These are phyloP conservation scores for Cystobasidium onofrii DNA, from an alignment of 768 basidiomycete genomes.

Conservation along the genomic window DNA sequence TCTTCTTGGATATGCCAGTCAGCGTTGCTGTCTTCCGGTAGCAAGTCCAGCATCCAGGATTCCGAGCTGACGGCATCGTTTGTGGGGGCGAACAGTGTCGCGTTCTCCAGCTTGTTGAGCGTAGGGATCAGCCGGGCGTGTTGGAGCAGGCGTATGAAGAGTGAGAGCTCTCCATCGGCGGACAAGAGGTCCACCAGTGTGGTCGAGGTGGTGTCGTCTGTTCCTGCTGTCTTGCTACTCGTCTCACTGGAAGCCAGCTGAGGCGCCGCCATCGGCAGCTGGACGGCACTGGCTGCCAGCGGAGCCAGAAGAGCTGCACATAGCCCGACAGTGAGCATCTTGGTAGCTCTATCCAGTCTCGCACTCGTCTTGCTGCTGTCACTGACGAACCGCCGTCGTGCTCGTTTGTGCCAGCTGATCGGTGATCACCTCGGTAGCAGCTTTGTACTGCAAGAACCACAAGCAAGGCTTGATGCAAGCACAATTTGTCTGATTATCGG, in stretches of 20 bases:
- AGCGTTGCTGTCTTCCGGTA: not conserved
- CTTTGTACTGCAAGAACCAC: too few relatives aligned
- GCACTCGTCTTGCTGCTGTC: not conserved
- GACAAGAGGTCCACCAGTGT: constrained; percentile 74
- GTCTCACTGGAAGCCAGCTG: not conserved
- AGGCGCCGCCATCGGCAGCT: not conserved
- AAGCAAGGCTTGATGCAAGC: too few relatives aligned
- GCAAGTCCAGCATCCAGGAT: not conserved
- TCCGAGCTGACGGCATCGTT: constrained; percentile 69
- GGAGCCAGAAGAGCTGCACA: not conserved
- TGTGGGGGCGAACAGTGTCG: constrained; percentile 89
- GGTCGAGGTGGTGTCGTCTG: constrained; percentile 30
- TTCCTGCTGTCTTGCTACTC: not conserved
- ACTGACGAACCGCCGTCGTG: not conserved
- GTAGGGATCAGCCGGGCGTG: constrained; percentile 80
- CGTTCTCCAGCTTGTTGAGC: constrained; percentile 70
- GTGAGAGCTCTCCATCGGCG: constrained; percentile 63
- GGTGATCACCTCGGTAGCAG: too few relatives aligned
- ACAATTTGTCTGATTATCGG: too few relatives aligned
- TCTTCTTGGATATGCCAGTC: not conserved
- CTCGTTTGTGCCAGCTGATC: too few relatives aligned
- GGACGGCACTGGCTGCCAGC: not conserved
- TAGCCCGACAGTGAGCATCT: not conserved
- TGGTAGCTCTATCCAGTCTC: not conserved
- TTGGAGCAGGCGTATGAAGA: constrained; percentile 60